Evolutionary conservation across 345 rosid genomes (phyloP).

Genomic region (Conringia planisiliqua): DNA sequence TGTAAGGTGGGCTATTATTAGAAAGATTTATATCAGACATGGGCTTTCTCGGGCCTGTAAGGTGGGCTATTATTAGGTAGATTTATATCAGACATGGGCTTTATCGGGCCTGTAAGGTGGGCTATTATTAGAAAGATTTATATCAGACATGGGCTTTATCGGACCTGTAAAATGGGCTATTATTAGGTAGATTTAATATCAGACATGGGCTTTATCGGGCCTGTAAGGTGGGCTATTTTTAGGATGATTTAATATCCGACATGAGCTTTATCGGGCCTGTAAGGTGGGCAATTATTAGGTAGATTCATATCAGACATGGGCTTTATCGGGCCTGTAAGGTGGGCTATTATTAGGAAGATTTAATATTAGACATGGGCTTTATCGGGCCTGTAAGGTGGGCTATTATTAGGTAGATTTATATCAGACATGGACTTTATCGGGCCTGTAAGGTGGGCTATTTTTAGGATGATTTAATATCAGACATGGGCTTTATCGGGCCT

Average conservation of each 20-base stretch:
- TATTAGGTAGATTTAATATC: not conserved
- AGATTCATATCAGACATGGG: not conserved
- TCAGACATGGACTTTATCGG: not conserved
- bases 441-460: not conserved
- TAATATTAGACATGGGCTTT: not conserved
- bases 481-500: not conserved
- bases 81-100: not conserved
- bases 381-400: not conserved
- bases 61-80: not conserved
- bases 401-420: not conserved
- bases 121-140: not conserved
- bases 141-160: not conserved
- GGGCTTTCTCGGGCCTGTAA: not conserved
- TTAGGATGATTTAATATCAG: not conserved
- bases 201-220: not conserved
- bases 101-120: not conserved
- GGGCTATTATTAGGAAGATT: conserved; percentile 3
- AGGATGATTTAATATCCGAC: not conserved
- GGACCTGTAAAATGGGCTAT: not conserved
- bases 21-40: not conserved
- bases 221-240: not conserved
- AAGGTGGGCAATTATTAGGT: not conserved
- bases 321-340: not conserved
- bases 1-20: not conserved
- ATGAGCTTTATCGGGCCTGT: not conserved